Evolutionary conservation across 2,329 filamentous ascomycete genomes (phyloP).

Genomic region (Hypoxylon sp.): DNA sequence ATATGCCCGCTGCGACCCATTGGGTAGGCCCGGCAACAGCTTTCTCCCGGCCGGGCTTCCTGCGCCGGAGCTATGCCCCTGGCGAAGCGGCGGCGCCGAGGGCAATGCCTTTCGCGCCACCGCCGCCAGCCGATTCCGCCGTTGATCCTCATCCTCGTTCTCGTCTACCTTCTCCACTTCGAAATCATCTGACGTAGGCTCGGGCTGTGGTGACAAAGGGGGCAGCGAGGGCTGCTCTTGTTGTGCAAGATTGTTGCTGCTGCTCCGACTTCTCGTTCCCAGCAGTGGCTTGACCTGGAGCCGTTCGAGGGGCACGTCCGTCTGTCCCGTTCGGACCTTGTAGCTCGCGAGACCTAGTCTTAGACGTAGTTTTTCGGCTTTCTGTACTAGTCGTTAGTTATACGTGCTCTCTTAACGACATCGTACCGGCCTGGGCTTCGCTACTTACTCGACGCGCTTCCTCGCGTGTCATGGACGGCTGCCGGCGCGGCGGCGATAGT

Average conservation of each 20-base stretch:
- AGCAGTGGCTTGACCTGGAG: conserved; percentile 60
- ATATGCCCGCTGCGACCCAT: neutral
- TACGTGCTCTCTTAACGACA: neutral
- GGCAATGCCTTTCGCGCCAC: conserved; percentile 16
- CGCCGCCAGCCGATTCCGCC: neutral
- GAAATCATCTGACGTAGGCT: conserved; percentile 47
- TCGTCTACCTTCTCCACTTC: conserved; percentile 34
- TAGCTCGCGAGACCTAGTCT: conserved; percentile 79
- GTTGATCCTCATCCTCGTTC: conserved; percentile 48
- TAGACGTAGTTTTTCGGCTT: conserved; percentile 73
- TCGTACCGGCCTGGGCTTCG: neutral
- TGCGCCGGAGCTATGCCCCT: neutral
- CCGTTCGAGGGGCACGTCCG: conserved; percentile 71
- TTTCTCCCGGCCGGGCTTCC: neutral
- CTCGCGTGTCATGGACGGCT: conserved; percentile 59
- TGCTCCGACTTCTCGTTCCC: conserved; percentile 11
- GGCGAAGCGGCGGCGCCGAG: neutral
- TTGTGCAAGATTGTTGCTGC: neutral
- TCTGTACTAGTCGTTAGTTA: conserved; percentile 55
- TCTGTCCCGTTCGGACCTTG: conserved; percentile 80
- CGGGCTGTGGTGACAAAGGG: conserved; percentile 6
- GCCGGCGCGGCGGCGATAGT: conserved; percentile 40
- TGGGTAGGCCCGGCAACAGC: neutral
- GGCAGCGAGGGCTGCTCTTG: conserved; percentile 19
- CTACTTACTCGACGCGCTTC: conserved; percentile 63